Evolutionary conservation across 345 rosid genomes (phyloP).

Genomic region (Hibiscus trionum): DNA sequence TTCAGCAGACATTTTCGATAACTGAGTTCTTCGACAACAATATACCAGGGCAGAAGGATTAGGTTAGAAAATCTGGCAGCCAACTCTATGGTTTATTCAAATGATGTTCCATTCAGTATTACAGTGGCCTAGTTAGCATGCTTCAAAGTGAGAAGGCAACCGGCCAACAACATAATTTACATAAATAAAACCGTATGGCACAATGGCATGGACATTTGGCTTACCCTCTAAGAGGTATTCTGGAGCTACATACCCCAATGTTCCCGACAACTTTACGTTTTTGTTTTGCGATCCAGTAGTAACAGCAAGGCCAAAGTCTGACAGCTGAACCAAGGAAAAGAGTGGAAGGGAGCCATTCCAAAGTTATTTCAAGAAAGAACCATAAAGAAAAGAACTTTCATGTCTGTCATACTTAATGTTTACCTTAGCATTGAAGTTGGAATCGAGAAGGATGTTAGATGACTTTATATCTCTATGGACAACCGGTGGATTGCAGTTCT

Average conservation of each 20-base stretch:
- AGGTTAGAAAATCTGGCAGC: no score
- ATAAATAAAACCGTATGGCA: no score
- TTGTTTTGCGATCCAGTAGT: constrained; percentile 48
- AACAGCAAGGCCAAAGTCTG: constrained; percentile 81
- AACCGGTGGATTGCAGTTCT: constrained; percentile 72
- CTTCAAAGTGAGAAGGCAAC: no score
- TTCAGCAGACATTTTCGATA: neutral
- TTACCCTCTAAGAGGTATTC: constrained; percentile 82
- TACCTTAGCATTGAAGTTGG: constrained; percentile 84
- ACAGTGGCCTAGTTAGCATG: no score
- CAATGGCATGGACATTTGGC: neutral
- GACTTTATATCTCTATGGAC: constrained; percentile 83
- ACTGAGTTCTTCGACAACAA: neutral
- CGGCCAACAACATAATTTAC: no score
- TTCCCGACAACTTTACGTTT: constrained; percentile 49
- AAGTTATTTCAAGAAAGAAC: neutral
- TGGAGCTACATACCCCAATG: constrained; percentile 57
- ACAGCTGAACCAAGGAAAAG: constrained; percentile 46
- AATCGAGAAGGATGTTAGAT: constrained; percentile 73
- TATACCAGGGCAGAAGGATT: neutral
- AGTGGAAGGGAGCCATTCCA: neutral
- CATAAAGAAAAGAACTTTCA: neutral
- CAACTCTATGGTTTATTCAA: no score
- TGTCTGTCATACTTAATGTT: neutral
- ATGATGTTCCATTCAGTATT: no score